Base-by-base conservation (phyloP, 768 basidiomycete species). In the Podaxis pistillaris region DNA sequence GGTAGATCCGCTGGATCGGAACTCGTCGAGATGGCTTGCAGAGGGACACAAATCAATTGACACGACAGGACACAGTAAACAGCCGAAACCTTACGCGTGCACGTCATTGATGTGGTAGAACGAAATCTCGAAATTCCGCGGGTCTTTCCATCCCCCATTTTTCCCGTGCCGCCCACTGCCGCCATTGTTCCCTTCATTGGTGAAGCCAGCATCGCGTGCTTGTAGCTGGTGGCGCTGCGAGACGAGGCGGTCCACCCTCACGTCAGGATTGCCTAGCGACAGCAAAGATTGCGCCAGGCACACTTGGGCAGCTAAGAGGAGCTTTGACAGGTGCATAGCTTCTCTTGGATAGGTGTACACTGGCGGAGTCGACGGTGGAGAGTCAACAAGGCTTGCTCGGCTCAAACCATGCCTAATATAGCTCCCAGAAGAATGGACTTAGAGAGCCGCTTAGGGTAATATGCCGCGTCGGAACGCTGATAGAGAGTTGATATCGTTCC, bases 61-160 rank as follows among this genome's bases (percentile, higher is more conserved):
- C 2, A 38, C 49, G 19, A 40, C 37, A 30, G n/a, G 33, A 37
- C 15, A 71, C n/a, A 8, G 8, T 17, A 46, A 46, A 46, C 44
- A n/a, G 44, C 17, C 44, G 19, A 9, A 19, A 46, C 44, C 71
- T 56, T 60, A 71, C 64, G 78, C 77, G 63, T 79, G 78, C 17
- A 81, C 75, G 65, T 79, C 78, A 66, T 81, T 82, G 56, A 78
- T 67, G 64, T 81, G 80, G 60, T 78, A 74, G 56, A 80, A 72
- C 26, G 73, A 70, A 7, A 74, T 61, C 49, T 69, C 67, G 41
- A 70, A 73, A 61, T 69, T 69, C 37, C 26, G 22, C 28, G 62
- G 63, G 38, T 67, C 65, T 56, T 58, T 68, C 33, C 62, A 63
- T 38, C 64, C 63, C 3, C 70, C 65, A 33, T 63, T 61, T 5